Conservation (phyloP, 2,329 filamentous ascomycete species). For the Thermochaetoides dissita region DNA sequence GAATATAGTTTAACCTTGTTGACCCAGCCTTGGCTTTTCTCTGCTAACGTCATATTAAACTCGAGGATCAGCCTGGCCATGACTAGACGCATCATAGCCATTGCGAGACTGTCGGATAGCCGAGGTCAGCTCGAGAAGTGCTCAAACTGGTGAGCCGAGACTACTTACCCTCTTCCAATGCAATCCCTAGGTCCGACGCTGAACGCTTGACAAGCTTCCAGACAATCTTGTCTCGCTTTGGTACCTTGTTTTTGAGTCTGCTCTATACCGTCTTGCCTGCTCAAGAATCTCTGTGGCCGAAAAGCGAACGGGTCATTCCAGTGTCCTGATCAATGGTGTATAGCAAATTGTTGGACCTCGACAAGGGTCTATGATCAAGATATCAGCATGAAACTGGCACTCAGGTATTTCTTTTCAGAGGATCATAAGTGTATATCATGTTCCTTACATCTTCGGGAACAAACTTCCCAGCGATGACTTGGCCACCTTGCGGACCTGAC, state of each 20-base stretch:
- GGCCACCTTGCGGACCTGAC: constrained; percentile 12
- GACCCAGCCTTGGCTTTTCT: not conserved
- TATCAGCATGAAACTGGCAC: constrained; percentile 7
- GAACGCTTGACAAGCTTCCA: constrained; percentile 2
- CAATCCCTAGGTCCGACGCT: constrained; percentile 2
- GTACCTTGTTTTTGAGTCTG: not conserved
- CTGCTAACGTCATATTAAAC: constrained; percentile 1
- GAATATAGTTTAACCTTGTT: not conserved
- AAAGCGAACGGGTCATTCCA: not conserved
- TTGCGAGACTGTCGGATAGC: constrained; percentile 1
- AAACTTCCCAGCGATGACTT: not conserved
- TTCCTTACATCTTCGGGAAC: constrained; percentile 10
- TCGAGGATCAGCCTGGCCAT: constrained; percentile 1
- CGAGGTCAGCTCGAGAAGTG: not conserved
- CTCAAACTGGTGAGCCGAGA: not conserved
- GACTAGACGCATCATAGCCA: constrained; percentile 4
- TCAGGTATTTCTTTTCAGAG: not conserved
- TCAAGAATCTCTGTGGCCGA: not conserved
- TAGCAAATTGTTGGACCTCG: not conserved
- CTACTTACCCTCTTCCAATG: constrained; percentile 1
- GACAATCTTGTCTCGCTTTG: not conserved
- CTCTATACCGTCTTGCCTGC: not conserved
- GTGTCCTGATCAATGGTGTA: not conserved
- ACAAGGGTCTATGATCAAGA: not conserved
- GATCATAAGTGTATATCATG: constrained; percentile 11